Evolutionary conservation across 2,329 filamentous ascomycete genomes (phyloP).

Genomic region (Penicillium sp.): DNA sequence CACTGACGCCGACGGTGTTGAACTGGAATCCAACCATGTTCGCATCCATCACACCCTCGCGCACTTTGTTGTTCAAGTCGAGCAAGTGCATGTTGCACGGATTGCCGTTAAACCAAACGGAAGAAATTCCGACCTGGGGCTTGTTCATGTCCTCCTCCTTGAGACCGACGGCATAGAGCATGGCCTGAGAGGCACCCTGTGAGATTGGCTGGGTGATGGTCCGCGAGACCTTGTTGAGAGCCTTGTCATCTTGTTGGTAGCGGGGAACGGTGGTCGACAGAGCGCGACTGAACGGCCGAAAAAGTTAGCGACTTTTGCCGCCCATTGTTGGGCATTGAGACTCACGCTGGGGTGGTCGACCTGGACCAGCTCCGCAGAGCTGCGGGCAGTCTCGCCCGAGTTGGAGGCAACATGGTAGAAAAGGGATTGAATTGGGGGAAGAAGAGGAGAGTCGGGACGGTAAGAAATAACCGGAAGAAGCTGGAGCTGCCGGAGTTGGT

Average conservation of each 20-base stretch:
- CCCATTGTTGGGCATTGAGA: conserved; percentile 5
- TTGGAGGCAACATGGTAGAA: conserved; percentile 21
- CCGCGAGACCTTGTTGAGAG: conserved; percentile 76
- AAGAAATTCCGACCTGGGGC: conserved; percentile 94
- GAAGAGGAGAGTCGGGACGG: conserved; percentile 10
- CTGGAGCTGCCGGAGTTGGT: conserved; percentile 14
- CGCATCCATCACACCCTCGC: conserved; percentile 64
- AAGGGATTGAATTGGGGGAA: conserved; percentile 8
- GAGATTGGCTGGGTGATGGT: conserved; percentile 94
- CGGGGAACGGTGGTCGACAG: conserved; percentile 45
- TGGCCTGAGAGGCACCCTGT: conserved; percentile 95
- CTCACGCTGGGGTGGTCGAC: conserved; percentile 16
- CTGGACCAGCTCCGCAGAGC: conserved; percentile 24
- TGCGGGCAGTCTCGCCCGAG: conserved; percentile 23
- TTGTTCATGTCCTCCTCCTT: conserved; percentile 85
- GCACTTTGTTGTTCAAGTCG: conserved; percentile 75
- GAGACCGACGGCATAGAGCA: conserved; percentile 94
- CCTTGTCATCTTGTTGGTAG: conserved; percentile 44
- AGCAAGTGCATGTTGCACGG: conserved; percentile 99
- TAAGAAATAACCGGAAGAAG: conserved; percentile 17
- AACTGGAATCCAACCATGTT: conserved; percentile 92
- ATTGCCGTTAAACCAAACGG: conserved; percentile 96
- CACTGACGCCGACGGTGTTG: conserved; percentile 97
- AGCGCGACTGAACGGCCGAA: conserved; percentile 26
- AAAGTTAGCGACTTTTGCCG: conserved; percentile 2